Evolutionary conservation across 164 flowering plant genomes (phyloP), one percentile per base, ranked within the genome.

Genomic region (Tetrastigma voinierianum): DNA sequence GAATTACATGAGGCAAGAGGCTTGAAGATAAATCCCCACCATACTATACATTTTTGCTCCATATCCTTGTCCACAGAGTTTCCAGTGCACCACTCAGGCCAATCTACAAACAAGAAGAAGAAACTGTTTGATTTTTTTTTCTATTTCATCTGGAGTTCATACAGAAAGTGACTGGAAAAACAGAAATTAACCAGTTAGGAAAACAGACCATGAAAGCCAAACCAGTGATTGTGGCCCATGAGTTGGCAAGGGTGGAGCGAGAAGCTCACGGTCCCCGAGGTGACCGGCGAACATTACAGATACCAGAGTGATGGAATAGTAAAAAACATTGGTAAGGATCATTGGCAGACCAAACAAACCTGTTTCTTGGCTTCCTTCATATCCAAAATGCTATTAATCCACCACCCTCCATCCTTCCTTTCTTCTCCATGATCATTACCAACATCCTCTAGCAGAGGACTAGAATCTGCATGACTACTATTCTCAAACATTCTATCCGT

Each of bases 1-100:
- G 55, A 83, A 51, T 1, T 95, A 80, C 9, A 84, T 84, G 21
- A 93, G 79, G 68, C 87, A 78, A 1, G 96, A 87, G 13, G 98
- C 75, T 67, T 93, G 97, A 0, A 93, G 83, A 67, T 93, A 79
- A 57, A 93, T 79, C 17, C 98, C 98, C 64, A 93, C n/a, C 86
- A 79, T 77, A 57, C 82, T 72, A 70, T 88, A 91, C 17, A 71
- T 0, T 68, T 78, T 77, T 25, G 97, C 97, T 1, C 97, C 97
- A 66, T 72, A 91, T 60, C 82, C 96, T 90, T 93, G 98, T 10
- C 98, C 98, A 57, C 98, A 93, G 1, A 90, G 98, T 93, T 74
- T 93, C 97, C 0, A 93, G 84, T 54, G 90, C 98, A 44, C 98
- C 97, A 77, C 97, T 90, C 43, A 88, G 70, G 17, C 98, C 97